A percentile compares a stretch with the other conserved stretches of the same genome.
Evolutionary conservation across 768 basidiomycete genomes (phyloP).

Genomic region (Lactarius akahatsu): DNA sequence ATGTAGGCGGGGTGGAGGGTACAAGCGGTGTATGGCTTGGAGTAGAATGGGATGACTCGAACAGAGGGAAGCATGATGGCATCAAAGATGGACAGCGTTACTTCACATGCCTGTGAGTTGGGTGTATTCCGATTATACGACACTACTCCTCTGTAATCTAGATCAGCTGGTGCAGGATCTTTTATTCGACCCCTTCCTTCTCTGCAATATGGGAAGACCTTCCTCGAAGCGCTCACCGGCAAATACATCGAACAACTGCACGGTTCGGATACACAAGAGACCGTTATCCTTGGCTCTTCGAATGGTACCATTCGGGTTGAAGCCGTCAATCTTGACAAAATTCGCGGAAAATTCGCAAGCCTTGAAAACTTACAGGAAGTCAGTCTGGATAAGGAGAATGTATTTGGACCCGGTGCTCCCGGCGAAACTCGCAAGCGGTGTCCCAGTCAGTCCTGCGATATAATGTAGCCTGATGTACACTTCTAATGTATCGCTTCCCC

Average conservation of each 20-base stretch:
- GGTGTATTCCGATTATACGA: conserved; percentile 4
- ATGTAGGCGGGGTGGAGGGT: conserved; percentile 59
- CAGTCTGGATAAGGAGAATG: conserved; percentile 70
- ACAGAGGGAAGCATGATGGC: conserved; percentile 87
- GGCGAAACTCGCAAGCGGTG: conserved; percentile 58
- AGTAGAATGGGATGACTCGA: conserved; percentile 92
- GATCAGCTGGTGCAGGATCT: conserved; percentile 64
- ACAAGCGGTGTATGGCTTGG: conserved; percentile 83
- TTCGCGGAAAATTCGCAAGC: conserved; percentile 65
- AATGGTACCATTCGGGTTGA: conserved; percentile 82
- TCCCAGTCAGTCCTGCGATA: conserved; percentile 54
- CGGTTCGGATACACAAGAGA: conserved; percentile 55
- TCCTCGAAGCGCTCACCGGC: conserved; percentile 66
- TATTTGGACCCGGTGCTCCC: conserved; percentile 51
- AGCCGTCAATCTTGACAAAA: conserved; percentile 78
- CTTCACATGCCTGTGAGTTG: conserved; percentile 71
- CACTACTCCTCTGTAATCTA: conserved; percentile 35
- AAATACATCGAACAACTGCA: conserved; percentile 75
- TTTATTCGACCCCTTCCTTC: conserved; percentile 73
- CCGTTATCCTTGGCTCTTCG: conserved; percentile 75
- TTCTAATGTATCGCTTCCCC: conserved; percentile 20
- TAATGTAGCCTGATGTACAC: conserved; percentile 12
- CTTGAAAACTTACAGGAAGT: conserved; percentile 71
- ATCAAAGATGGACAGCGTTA: conserved; percentile 72
- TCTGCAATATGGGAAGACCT: conserved; percentile 63